Base-by-base conservation (phyloP, 306 rosid genomes). In the Prinsepia uniflora region DNA sequence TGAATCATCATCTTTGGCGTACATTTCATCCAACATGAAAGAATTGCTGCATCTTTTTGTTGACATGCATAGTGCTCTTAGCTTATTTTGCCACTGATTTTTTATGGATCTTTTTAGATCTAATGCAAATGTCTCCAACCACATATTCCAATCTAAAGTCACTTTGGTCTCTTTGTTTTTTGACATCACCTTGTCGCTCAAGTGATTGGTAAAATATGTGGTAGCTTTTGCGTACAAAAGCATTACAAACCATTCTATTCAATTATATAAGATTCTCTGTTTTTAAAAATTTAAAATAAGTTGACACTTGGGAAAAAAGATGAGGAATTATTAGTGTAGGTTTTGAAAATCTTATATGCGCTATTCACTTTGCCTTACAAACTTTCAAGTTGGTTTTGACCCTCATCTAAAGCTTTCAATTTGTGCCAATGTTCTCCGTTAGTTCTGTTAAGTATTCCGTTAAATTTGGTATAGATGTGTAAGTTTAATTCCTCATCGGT, bases 161-260 rank as follows among this genome's bases (percentile, higher is more conserved):
- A 13, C 41, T 66, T 8, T 10, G 42, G 18, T 59, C 11, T 15
- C 19, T 8, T 36, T 49, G 43, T 15, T 10, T 15, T 30, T n/a
- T 36, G 1, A 49, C 44, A 49, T 34, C 45, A 17, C 22, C 65
- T 36, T 50, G 44, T 72, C 30, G 52, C 49, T 55, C 11, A 44
- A 60, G 75, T 59, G 79, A 88, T 83, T 86, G 83, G 36, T 83
- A 76, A 79, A 53, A 83, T 72, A 81, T 78, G 75, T 73, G 36
- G 36, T 30, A 30, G 36, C 36, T 30, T 30, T 30, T 30, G 36
- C 3, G 36, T 30, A 30, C 36, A 30, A 30, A 30, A 30, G 36
- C 36, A 30, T 30, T 30, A 30, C 36, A 30, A 30, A 30, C 36
- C 36, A 1, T 3, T 30, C 36, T 30, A 30, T 30, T 30, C 36